Base-by-base conservation (phyloP, 1,139 yeast species). In the Sugiyamaella paludigena region DNA sequence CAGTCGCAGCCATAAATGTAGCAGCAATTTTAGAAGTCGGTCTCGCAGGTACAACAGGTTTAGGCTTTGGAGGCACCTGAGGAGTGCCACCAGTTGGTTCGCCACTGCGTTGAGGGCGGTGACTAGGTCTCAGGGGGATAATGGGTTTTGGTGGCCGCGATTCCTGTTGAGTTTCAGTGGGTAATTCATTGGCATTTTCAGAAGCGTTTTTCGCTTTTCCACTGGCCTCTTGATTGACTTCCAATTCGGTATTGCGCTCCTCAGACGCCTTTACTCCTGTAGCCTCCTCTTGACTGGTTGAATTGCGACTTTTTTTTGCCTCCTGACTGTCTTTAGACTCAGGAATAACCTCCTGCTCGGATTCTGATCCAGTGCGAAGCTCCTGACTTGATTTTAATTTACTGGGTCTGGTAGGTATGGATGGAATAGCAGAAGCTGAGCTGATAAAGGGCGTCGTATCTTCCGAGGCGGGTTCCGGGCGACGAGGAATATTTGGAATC, bases 21-120 rank as follows among this genome's bases (percentile, higher is more conserved):
- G 51, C 45, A 19, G 48, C 45, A 26, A 48, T 48, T 33, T 40
- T 40, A 7, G 45, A 42, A 12, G 40, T 39, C 13, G 58, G 59
- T 7, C 59, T 45, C 4, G 48, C 39, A 13, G 58, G 58, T 10
- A 56, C 49, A 9, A 40, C 38, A 5, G 59, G 58, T 38, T 50
- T 51, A 3, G 52, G 37, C 34, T 52, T 53, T 31, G 44, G 43
- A 12, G 37, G 44, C 2, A 28, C 31, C 37, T 28, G 38, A 16
- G 15, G 40, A 12, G 15, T 28, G 10, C 36, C 16, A 19, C 27
- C 10, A 13, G 16, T 19, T 15, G 11, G 5, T 4, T 35, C 15
- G 37, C 4, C 37, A 36, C n/a, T 13, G 11, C 40, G 29, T 19
- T 10, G 40, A 36, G 30, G 15, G 40, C n/a, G 26, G 7, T 15